phyloP scores from a whole-genome alignment of 495 filamentous ascomycete genomes.

The Xylaria venustula region DNA sequence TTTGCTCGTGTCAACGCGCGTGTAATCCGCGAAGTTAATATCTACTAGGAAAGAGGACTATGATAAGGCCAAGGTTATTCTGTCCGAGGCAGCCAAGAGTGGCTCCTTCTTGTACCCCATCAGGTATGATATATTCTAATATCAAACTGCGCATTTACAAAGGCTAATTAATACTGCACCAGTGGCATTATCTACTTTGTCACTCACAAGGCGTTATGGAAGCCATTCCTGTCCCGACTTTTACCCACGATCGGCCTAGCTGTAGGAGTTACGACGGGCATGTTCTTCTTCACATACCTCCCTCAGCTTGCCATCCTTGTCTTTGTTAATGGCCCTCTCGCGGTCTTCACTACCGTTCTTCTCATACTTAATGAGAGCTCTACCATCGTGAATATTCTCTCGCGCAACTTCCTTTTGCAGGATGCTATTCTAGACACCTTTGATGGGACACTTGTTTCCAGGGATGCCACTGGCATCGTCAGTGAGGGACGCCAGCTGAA shows the following conservation, averaged over 20 bases:
- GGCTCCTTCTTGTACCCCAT: conserved; percentile 84
- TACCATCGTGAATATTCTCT: conserved; percentile 70
- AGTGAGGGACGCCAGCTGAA: conserved; percentile 71
- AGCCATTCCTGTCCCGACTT: conserved; percentile 69
- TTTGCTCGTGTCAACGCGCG: neutral
- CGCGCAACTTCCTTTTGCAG: conserved; percentile 72
- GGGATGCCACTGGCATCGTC: conserved; percentile 58
- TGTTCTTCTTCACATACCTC: conserved; percentile 90
- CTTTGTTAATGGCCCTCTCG: conserved; percentile 83
- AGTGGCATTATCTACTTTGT: conserved; percentile 78
- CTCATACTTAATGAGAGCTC: conserved; percentile 81
- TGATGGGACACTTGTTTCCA: conserved; percentile 70
- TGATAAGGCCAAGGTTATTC: conserved; percentile 49
- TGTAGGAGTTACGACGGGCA: conserved; percentile 55
- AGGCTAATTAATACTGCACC: no score
- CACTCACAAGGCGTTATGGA: conserved; percentile 60
- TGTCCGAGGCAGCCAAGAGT: conserved; percentile 65
- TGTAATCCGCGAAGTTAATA: conserved; percentile 10
- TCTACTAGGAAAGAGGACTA: conserved; percentile 54
- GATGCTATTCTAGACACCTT: conserved; percentile 88
- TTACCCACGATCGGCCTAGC: conserved; percentile 69
- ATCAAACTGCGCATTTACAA: no score
- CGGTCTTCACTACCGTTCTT: conserved; percentile 71
- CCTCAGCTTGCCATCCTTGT: conserved; percentile 80
- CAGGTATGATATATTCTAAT: conserved; percentile 47